Base-by-base conservation (phyloP, 1,284 basidiomycete species). In the Grifola frondosa region DNA sequence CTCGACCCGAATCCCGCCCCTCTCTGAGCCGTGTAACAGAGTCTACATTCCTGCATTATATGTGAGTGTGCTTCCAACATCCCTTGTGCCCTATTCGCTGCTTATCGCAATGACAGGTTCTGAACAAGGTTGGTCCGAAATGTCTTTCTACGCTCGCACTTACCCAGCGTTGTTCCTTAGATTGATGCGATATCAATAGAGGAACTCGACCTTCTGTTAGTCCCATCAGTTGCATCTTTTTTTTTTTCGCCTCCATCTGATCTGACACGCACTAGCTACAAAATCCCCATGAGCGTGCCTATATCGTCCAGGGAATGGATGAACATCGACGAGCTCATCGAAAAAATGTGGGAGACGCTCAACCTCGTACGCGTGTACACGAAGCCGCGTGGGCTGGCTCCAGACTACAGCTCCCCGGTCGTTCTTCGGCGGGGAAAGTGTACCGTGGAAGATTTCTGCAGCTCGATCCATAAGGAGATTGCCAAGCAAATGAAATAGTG, bases 121-220 rank as follows among this genome's bases (percentile, higher is more conserved):
- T 90, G 48, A 90, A 90, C 65, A 90, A 90, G 73, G 83, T 85
- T n/a, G n/a, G n/a, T n/a, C n/a, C n/a, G n/a, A n/a, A n/a, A n/a
- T n/a, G n/a, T n/a, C n/a, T n/a, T n/a, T n/a, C n/a, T n/a, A n/a
- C n/a, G n/a, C n/a, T n/a, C n/a, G n/a, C n/a, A n/a, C n/a, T n/a
- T n/a, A n/a, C n/a, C n/a, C n/a, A n/a, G n/a, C n/a, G n/a, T n/a
- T n/a, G n/a, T n/a, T n/a, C 60, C 45, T 57, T 72, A 97, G 87
- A 99, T 99, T 61, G 96, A 99, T 64, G 93, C 90, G 15, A 96
- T 99, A 61, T 96, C 92, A 46, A 98, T 99, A 64, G 94, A 99
- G 69, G 97, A 99, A 68, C 81, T 99, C 30, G 95, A 99, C 67
- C 78, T 99, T 40, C 72, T 99, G 68, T n/a, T n/a, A n/a, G n/a